Conservation (phyloP, 768 basidiomycete species). For the Lactarius akahatsu region DNA sequence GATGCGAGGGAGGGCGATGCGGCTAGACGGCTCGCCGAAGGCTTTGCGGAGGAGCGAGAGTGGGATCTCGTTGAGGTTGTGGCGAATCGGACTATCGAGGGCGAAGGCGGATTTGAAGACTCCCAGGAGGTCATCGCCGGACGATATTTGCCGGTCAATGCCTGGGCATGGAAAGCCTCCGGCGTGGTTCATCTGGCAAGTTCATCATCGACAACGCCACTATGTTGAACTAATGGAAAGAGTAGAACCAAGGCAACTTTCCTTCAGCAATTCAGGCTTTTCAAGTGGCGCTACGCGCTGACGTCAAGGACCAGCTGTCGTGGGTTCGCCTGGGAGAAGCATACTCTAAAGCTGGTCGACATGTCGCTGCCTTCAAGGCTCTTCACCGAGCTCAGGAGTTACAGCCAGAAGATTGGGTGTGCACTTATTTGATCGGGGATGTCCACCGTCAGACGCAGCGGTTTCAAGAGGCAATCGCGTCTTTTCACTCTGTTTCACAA, state of each 20-base stretch:
- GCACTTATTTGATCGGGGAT: slow-evolving; percentile 78
- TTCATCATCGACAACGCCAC: background rate
- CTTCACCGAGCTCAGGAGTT: slow-evolving; percentile 73
- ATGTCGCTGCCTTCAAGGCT: slow-evolving; percentile 87
- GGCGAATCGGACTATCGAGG: slow-evolving; percentile 89
- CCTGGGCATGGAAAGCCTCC: slow-evolving; percentile 98
- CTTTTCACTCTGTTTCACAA: slow-evolving; percentile 57
- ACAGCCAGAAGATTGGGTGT: slow-evolving; percentile 78
- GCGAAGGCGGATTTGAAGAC: slow-evolving; percentile 74
- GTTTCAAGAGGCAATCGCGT: slow-evolving; percentile 69
- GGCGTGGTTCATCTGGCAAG: slow-evolving; percentile 89
- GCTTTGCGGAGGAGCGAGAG: slow-evolving; percentile 89
- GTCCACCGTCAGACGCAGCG: slow-evolving; percentile 77
- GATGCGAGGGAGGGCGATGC: slow-evolving; percentile 87
- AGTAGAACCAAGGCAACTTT: slow-evolving; percentile 67
- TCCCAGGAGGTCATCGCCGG: slow-evolving; percentile 41
- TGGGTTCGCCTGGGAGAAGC: slow-evolving; percentile 94
- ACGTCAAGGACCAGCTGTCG: slow-evolving; percentile 71
- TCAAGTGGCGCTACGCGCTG: slow-evolving; percentile 81
- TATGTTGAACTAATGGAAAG: slow-evolving; percentile 19
- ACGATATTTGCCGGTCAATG: slow-evolving; percentile 71
- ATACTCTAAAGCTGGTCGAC: slow-evolving; percentile 84
- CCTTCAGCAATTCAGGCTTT: slow-evolving; percentile 75
- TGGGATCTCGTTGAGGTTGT: slow-evolving; percentile 96
- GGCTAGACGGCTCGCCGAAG: slow-evolving; percentile 77